Evolutionary conservation across 306 rosid species (phyloP).

Genomic region (Spatholobus suberectus): DNA sequence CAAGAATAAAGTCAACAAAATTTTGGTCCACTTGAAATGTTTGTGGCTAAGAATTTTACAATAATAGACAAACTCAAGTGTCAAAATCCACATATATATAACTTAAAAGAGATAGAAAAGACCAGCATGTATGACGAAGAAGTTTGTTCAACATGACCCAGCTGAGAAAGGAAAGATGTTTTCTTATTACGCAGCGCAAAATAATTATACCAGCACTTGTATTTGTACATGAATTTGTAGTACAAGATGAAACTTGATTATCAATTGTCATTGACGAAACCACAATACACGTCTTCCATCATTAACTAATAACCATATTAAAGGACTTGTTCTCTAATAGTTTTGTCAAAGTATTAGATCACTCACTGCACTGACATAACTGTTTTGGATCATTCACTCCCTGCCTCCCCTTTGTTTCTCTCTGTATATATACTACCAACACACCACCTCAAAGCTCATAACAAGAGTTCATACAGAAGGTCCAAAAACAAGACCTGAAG

Average conservation of each 20-base stretch:
- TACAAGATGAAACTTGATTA: slow-evolving; percentile 5
- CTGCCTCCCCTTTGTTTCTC: slow-evolving; percentile 43
- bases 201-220: neutral
- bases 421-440: no score
- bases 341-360: slow-evolving; percentile 44
- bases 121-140: slow-evolving; percentile 47
- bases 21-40: slow-evolving; percentile 19
- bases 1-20: slow-evolving; percentile 7
- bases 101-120: slow-evolving; percentile 29
- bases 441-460: slow-evolving; percentile 37
- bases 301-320: slow-evolving; percentile 38
- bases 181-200: slow-evolving; percentile 28
- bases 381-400: slow-evolving; percentile 50
- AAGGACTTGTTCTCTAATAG: slow-evolving; percentile 37
- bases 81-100: slow-evolving; percentile 27
- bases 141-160: slow-evolving; percentile 52
- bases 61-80: slow-evolving; percentile 18
- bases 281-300: slow-evolving; percentile 38
- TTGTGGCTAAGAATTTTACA: slow-evolving; percentile 24
- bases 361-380: slow-evolving; percentile 49
- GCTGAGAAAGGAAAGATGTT: slow-evolving; percentile 45
- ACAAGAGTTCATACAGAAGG: slow-evolving; percentile 41
- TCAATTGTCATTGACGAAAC: slow-evolving; percentile 28
- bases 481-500: slow-evolving; percentile 59
- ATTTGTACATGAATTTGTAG: slow-evolving; percentile 7